Base-by-base conservation (phyloP, 108 stramenopile species). In the Fragilariopsis cylindrus region DNA sequence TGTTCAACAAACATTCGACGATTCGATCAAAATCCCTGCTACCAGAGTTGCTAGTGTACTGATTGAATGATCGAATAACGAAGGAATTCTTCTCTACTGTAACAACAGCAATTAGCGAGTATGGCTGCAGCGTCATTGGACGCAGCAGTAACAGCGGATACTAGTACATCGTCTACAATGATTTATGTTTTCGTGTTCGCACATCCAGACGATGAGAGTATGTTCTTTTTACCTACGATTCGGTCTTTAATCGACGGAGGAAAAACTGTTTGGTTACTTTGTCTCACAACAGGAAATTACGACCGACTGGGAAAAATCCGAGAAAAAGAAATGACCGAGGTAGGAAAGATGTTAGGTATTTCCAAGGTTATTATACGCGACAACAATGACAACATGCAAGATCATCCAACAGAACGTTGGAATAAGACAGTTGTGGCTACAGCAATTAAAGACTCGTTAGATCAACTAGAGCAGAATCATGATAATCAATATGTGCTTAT, bases 241-340 rank as follows among this genome's bases (percentile, higher is more conserved):
- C 76, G 72, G 7, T 49, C 47, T 3, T 16, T 68, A 18, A 16
- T 68, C 7, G 57, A 71, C 11, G 7, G n/a, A 12, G 55, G 55
- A 49, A 57, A 44, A 66, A 79, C 69, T 44, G 47, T 82, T 7
- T 86, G 83, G 77, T 63, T 92, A n/a, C 75, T 95, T 3, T 95
- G 91, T 75, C 77, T 95, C 3, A 88, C 87, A 56, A 91, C 84
- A 39, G 94, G 94, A 4, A 81, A 91, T 72, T 95, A 87, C 76
- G 88, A 95, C 76, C 88, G 90, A 16, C 74, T 88, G 54, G 88
- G 88, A 4, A 69, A 70, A 15, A 69, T 81, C 21, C 88, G 94
- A 18, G 71, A 76, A 9, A 82, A 75, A 40, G 94, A 95, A 78
- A 55, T 92, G 63, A 46, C 65, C 4, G 49, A 57, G 18, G 89